These are phyloP conservation scores for Zygoascus biomembranicola DNA, from an alignment of 805 yeast genomes.

Conservation along the genomic window DNA sequence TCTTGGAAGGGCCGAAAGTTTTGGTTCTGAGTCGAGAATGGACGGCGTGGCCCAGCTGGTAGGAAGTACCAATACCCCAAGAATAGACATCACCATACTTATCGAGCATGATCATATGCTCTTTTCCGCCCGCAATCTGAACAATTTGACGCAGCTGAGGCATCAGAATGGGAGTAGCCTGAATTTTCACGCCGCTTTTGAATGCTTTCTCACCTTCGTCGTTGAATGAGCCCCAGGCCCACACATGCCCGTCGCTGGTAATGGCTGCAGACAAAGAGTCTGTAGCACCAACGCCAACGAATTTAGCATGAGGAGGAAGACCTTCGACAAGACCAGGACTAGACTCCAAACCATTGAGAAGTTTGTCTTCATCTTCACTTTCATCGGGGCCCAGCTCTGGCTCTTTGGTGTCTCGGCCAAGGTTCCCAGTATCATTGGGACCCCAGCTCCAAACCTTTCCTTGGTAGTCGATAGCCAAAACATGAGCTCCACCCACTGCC, in stretches of 20 bases:
- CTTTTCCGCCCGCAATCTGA: constrained; percentile 87
- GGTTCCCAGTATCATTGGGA: constrained; percentile 81
- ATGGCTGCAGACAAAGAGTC: constrained; percentile 83
- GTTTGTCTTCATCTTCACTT: constrained; percentile 64
- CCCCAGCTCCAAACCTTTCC: constrained; percentile 98
- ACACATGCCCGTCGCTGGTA: constrained; percentile 75
- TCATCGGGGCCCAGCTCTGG: constrained; percentile 58
- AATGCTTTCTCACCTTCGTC: constrained; percentile 85
- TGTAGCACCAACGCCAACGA: constrained; percentile 82
- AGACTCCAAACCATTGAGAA: constrained; percentile 79
- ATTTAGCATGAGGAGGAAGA: constrained; percentile 43
- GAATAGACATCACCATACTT: constrained; percentile 80
- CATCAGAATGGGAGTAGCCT: constrained; percentile 59
- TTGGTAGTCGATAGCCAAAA: constrained; percentile 66
- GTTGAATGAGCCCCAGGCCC: constrained; percentile 94
- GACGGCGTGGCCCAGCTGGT: constrained; percentile 82
- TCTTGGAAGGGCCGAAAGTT: constrained; percentile 59
- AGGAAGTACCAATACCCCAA: constrained; percentile 97
- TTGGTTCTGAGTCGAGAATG: constrained; percentile 23
- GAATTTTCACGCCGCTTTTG: constrained; percentile 53
- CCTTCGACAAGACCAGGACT: constrained; percentile 75
- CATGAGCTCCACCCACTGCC: constrained; percentile 96
- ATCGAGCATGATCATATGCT: constrained; percentile 80
- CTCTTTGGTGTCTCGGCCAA: constrained; percentile 70
- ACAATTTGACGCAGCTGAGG: constrained; percentile 57